Evolutionary conservation across 352 stramenopile species (phyloP).

Genomic region (Globisporangium nunn): DNA sequence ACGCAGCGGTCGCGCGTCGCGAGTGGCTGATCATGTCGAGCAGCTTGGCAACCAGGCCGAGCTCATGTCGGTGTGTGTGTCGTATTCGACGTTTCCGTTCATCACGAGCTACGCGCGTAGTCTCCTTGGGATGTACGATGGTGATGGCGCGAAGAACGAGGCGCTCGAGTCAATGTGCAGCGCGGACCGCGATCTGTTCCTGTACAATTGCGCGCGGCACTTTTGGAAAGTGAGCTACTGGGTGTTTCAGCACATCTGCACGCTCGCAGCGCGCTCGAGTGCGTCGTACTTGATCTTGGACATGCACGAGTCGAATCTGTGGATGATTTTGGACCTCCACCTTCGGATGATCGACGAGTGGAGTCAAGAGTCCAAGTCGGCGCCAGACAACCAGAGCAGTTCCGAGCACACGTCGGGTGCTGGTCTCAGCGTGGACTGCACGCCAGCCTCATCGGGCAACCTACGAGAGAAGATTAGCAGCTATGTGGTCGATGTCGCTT

Average conservation of each 20-base stretch:
- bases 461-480: conserved; percentile 41
- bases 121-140: conserved; percentile 64
- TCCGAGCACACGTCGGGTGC: neutral
- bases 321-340: conserved; percentile 75
- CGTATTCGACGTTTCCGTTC: conserved; percentile 80
- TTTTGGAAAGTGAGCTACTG: conserved; percentile 76
- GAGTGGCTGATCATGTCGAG: conserved; percentile 57
- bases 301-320: conserved; percentile 74
- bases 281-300: conserved; percentile 77
- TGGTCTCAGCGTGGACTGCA: conserved; percentile 14
- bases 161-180: conserved; percentile 43
- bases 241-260: conserved; percentile 81
- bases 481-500: conserved; percentile 63
- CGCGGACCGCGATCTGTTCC: conserved; percentile 48
- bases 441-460: conserved; percentile 3
- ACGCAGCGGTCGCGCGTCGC: conserved; percentile 43
- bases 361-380: conserved; percentile 7
- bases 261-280: conserved; percentile 56
- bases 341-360: conserved; percentile 67
- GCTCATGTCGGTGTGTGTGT: conserved; percentile 65
- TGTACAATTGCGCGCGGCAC: conserved; percentile 58
- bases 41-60: conserved; percentile 64
- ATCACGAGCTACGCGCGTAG: conserved; percentile 80
- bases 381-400: conserved; percentile 1
- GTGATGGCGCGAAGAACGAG: conserved; percentile 54